Evolutionary conservation across 1,284 basidiomycete genomes (phyloP), one percentile per base, ranked within the genome.

Genomic region (Trametes versicolor): DNA sequence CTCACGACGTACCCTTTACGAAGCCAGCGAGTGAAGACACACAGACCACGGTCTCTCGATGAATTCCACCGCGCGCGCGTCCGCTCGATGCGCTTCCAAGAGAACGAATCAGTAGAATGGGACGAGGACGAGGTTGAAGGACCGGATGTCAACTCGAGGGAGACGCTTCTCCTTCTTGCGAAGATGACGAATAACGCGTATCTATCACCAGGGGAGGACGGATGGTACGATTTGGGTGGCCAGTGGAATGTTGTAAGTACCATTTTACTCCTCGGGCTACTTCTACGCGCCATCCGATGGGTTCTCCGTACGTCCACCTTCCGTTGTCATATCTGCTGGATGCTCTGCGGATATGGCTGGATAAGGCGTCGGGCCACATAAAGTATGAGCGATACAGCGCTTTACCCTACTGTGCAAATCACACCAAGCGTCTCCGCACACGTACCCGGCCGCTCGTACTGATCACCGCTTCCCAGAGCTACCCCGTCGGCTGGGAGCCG

Each of bases 131-230:
- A 87, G 62, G 76, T 90, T 4, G 36, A 77, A 5, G 88, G 80
- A 0, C 92, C 92, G n/a, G 87, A 99, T 75, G 84, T 94, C 17
- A 87, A 90, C 53, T 88, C 88, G 67, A 84, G 95, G 19, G 86
- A 91, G 67, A 94, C 95, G 1, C 79, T 99, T 25, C 82, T 94
- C 15, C 81, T 88, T 32, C 85, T 99, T 45, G 97, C 96, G 23
- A 98, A 96, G 85, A 98, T 99, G 94, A 88, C 95, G 32, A 93
- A 90, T 71, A 95, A 98, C 74, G 96, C 98, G 37, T 99, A 98
- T 79, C 78, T 91, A 7, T 75, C 81, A 9, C 85, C 84, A 0
- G 82, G 82, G 19, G 87, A 90, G 61, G 70, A 78, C 2, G 86
- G 80, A 9, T 98, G 96, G 96, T 97, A 94, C 76, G 88, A 93